A percentile compares a stretch with the other conserved stretches of the same genome.
These are phyloP conservation scores for Backusella liffmaniae DNA, from an alignment of 192 early-diverging fungal genomes.

Conservation along the genomic window DNA sequence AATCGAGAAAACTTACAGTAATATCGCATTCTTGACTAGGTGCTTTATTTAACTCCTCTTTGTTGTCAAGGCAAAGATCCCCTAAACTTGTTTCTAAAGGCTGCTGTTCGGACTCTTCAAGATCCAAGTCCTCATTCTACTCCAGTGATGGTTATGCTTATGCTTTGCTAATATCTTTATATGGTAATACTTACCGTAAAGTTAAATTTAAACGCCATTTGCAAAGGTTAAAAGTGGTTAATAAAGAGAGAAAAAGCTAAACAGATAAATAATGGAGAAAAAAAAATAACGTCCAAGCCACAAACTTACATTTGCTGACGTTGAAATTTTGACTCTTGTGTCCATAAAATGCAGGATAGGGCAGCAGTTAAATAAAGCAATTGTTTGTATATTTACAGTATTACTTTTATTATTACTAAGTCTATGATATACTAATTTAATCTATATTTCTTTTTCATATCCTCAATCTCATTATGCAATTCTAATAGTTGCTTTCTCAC, in stretches of 20 bases:
- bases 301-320: neutral
- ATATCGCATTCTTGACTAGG: constrained; percentile 29
- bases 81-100: constrained; percentile 20
- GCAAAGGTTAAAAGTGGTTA: neutral
- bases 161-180: neutral
- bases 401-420: neutral
- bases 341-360: no score
- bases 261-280: neutral
- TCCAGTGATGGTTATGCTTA: neutral
- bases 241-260: neutral
- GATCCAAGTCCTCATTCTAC: constrained; percentile 31
- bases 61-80: constrained; percentile 23
- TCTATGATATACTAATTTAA: neutral
- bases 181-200: constrained; percentile 23
- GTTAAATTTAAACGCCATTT: constrained; percentile 36
- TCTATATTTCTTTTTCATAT: neutral
- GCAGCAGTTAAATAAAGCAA: neutral
- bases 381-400: neutral
- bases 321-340: neutral
- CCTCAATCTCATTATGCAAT: neutral
- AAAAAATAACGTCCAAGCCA: constrained; percentile 1
- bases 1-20: constrained; percentile 8
- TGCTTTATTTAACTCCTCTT: constrained; percentile 6
- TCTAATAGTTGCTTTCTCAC: constrained; percentile 14
- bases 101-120: constrained; percentile 32